A percentile compares a stretch with the other conserved stretches of the same genome.
Evolutionary conservation across 2,329 filamentous ascomycete species (phyloP).

Genomic region (Lasiodiplodia hormozganensis): DNA sequence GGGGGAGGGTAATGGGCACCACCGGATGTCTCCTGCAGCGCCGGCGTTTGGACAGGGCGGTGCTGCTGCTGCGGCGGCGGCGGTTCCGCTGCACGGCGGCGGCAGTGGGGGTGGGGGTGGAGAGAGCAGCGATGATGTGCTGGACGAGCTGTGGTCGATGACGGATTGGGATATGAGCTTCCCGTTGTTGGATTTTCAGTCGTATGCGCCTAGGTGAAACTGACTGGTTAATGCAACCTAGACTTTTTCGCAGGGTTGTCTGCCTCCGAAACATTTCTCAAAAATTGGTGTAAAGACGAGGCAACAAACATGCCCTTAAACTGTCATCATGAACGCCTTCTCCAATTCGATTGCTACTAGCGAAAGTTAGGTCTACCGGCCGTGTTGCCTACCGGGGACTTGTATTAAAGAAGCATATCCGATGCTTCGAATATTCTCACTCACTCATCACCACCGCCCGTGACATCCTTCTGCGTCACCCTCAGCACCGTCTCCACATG

Average conservation of each 20-base stretch:
- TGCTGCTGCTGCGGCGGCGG: neutral
- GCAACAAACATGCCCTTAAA: too few species aligned
- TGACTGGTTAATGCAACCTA: too few species aligned
- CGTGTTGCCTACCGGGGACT: too few species aligned
- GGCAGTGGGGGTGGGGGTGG: neutral
- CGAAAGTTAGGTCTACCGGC: too few species aligned
- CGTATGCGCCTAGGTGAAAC: neutral
- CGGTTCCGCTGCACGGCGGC: neutral
- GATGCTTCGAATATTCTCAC: neutral
- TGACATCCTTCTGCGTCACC: neutral
- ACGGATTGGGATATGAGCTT: constrained; percentile 2
- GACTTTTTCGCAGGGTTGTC: too few species aligned
- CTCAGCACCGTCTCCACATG: neutral
- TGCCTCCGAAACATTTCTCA: neutral
- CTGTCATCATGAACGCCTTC: too few species aligned
- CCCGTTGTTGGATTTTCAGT: neutral
- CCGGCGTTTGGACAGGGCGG: neutral
- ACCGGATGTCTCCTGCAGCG: neutral
- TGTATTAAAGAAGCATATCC: too few species aligned
- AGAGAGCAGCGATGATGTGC: neutral
- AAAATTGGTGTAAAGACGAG: neutral
- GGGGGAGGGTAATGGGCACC: neutral
- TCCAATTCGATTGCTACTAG: too few species aligned
- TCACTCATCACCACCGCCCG: neutral
- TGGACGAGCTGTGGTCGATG: constrained; percentile 4